Conservation (phyloP, 2,329 filamentous ascomycete species). For the Colletotrichum aenigma region DNA sequence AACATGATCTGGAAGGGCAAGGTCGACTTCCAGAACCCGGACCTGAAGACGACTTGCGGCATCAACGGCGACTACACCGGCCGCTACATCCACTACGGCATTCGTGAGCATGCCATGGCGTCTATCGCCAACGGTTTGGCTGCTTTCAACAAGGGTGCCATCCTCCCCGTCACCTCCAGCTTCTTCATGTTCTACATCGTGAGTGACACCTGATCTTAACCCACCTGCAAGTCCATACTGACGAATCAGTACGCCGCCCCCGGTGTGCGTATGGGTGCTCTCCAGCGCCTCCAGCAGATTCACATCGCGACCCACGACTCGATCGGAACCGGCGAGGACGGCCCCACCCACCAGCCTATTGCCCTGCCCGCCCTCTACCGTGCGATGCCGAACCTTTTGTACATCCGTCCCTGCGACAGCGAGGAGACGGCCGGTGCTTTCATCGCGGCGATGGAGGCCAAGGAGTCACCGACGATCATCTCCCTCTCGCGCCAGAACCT, state of each 20-base stretch:
- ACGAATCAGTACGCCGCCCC: conserved; percentile 53
- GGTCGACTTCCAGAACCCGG: conserved; percentile 52
- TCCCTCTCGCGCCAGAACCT: conserved; percentile 51
- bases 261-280: conserved; percentile 64
- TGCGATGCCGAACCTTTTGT: conserved; percentile 66
- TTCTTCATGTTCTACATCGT: conserved; percentile 69
- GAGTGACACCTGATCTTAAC: conserved; percentile 11
- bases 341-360: conserved; percentile 67
- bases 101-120: conserved; percentile 67
- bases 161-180: conserved; percentile 61
- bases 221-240: not conserved
- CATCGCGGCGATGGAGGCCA: conserved; percentile 47
- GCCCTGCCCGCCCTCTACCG: conserved; percentile 61
- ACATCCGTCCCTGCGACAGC: conserved; percentile 63
- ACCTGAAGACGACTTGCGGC: conserved; percentile 44
- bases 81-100: conserved; percentile 64
- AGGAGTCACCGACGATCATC: conserved; percentile 48
- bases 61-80: conserved; percentile 59
- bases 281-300: conserved; percentile 59
- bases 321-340: conserved; percentile 64
- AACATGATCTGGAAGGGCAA: conserved; percentile 61
- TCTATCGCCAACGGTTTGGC: conserved; percentile 63
- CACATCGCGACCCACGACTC: conserved; percentile 67
- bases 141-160: conserved; percentile 57
- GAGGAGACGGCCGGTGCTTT: conserved; percentile 64